phyloP scores from a whole-genome alignment of 2,329 filamentous ascomycete species.

The Exophiala bonariae region DNA sequence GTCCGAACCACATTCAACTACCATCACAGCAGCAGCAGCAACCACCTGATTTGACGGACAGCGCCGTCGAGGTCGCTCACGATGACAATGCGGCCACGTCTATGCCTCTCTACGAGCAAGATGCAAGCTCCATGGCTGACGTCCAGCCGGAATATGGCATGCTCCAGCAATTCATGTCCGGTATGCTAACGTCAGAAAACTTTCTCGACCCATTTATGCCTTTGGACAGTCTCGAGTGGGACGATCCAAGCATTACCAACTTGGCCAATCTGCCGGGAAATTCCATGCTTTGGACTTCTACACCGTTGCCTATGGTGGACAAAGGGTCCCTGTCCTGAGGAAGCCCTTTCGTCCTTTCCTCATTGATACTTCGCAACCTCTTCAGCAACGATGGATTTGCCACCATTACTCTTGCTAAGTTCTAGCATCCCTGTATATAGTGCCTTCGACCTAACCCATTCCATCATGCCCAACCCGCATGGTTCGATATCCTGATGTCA shows the following conservation, averaged over 20 bases:
- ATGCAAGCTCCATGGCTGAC: slow-evolving; percentile 9
- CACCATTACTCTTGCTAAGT: too few species aligned
- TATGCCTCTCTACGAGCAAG: slow-evolving; percentile 9
- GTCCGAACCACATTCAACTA: slow-evolving; percentile 9
- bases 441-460: too few species aligned
- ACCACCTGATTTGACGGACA: slow-evolving; percentile 8
- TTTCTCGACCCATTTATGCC: slow-evolving; percentile 16
- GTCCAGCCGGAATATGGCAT: slow-evolving; percentile 8
- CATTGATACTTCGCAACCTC: too few species aligned
- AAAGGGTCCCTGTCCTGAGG: slow-evolving; percentile 2
- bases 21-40: too few species aligned
- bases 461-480: too few species aligned
- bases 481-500: too few species aligned
- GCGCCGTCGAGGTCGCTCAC: slow-evolving; percentile 1
- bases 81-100: slow-evolving; percentile 9
- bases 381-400: too few species aligned
- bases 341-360: too few species aligned
- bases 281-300: slow-evolving; percentile 3
- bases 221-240: slow-evolving; percentile 14
- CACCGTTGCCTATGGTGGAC: background rate
- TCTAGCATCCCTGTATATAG: too few species aligned
- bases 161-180: slow-evolving; percentile 14
- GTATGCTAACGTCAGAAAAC: slow-evolving; percentile 13
- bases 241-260: slow-evolving; percentile 7
- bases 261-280: slow-evolving; percentile 11